Evolutionary conservation across 2,329 filamentous ascomycete genomes (phyloP).

Genomic region (Apiospora marii): DNA sequence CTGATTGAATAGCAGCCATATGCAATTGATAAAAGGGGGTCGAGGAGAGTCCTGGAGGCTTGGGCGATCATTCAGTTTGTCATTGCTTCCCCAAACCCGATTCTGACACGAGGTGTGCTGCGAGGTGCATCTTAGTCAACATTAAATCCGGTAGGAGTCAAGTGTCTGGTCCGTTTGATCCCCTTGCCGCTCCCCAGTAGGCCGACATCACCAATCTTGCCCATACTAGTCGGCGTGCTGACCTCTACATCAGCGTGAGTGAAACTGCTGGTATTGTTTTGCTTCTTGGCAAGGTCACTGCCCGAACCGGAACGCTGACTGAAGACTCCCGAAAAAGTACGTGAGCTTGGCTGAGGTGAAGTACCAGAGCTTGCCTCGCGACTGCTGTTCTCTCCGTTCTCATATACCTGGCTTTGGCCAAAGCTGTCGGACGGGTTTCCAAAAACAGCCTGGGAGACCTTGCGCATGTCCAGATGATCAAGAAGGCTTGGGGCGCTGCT

Average conservation of each 20-base stretch:
- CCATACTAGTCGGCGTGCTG: conserved; percentile 27
- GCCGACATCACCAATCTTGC: conserved; percentile 20
- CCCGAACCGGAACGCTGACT: conserved; percentile 39
- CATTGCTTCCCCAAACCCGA: conserved; percentile 31
- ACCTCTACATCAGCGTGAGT: conserved; percentile 33
- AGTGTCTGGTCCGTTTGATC: conserved; percentile 55
- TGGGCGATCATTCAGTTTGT: background rate
- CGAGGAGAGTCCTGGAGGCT: background rate
- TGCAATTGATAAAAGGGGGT: background rate
- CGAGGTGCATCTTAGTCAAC: conserved; percentile 57
- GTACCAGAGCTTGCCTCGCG: conserved; percentile 36
- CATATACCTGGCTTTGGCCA: conserved; percentile 30
- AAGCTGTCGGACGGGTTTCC: conserved; percentile 32
- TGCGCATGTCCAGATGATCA: conserved; percentile 47
- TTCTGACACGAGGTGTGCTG: conserved; percentile 42
- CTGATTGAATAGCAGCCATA: background rate
- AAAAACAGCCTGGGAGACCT: conserved; percentile 50
- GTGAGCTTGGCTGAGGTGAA: conserved; percentile 38
- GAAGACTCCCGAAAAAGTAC: conserved; percentile 41
- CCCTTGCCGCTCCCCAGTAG: conserved; percentile 43
- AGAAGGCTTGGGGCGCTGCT: conserved; percentile 34
- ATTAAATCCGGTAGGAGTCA: conserved; percentile 52
- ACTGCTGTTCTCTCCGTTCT: conserved; percentile 26
- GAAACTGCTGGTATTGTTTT: conserved; percentile 40
- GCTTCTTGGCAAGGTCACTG: conserved; percentile 42